Evolutionary conservation across 2,329 filamentous ascomycete species (phyloP).

Genomic region (Penicillium sp.): DNA sequence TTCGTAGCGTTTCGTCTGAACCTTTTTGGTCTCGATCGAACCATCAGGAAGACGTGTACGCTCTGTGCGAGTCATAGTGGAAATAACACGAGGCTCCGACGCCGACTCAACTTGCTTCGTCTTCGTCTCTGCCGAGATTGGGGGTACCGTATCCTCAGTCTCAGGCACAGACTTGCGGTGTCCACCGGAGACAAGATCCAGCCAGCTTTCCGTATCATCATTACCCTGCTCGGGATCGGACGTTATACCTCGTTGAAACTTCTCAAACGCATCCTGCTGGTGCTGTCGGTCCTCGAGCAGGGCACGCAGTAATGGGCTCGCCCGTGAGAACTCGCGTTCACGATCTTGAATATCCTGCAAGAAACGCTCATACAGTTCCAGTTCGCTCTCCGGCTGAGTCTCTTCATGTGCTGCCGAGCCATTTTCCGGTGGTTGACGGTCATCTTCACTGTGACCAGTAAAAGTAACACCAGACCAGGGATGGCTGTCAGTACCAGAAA

Average conservation of each 20-base stretch:
- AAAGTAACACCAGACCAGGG: conserved; percentile 27
- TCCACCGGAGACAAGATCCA: conserved; percentile 29
- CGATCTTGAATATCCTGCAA: conserved; percentile 39
- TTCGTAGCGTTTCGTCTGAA: conserved; percentile 59
- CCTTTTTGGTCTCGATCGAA: conserved; percentile 56
- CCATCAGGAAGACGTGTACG: conserved; percentile 58
- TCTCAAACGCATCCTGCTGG: conserved; percentile 22
- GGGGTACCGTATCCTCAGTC: neutral
- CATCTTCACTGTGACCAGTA: conserved; percentile 8
- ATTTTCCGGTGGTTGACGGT: conserved; percentile 8
- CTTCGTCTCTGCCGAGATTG: neutral
- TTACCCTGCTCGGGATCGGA: conserved; percentile 5
- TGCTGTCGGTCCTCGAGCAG: conserved; percentile 34
- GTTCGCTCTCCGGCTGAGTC: conserved; percentile 46
- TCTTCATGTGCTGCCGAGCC: conserved; percentile 29
- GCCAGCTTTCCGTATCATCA: conserved; percentile 27
- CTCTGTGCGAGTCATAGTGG: conserved; percentile 59
- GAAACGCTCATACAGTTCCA: conserved; percentile 56
- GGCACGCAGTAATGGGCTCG: conserved; percentile 37
- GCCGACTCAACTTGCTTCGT: conserved; percentile 2
- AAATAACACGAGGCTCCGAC: conserved; percentile 44
- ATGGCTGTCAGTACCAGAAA: conserved; percentile 22
- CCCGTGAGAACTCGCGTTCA: conserved; percentile 31
- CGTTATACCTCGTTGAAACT: conserved; percentile 3
- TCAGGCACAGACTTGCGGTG: conserved; percentile 26